Percentiles rank a stretch among this genome's conserved stretches.
These are phyloP conservation scores for Xenosphaeropsis pyriputrescens DNA, from an alignment of 2,329 filamentous ascomycete species.

Conservation along the genomic window DNA sequence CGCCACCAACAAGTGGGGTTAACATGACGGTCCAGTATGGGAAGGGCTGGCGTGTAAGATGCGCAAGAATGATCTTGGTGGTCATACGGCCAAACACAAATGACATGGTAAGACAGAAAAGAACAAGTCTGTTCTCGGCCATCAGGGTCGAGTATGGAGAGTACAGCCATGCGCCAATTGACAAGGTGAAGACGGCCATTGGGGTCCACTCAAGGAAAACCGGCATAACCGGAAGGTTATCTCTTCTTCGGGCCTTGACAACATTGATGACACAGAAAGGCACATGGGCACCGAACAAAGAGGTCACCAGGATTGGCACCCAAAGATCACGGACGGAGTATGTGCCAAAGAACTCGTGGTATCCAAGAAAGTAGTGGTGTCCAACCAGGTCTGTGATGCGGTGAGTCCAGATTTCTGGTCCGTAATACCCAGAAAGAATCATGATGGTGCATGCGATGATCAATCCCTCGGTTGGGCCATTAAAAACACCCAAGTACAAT, in stretches of 20 bases:
- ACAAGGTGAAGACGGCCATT: slow-evolving; percentile 66
- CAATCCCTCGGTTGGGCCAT: slow-evolving; percentile 90
- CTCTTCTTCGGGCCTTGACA: slow-evolving; percentile 54
- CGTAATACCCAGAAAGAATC: slow-evolving; percentile 75
- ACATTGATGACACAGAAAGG: slow-evolving; percentile 88
- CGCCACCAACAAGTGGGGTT: slow-evolving; percentile 72
- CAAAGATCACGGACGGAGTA: slow-evolving; percentile 78
- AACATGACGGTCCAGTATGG: slow-evolving; percentile 94
- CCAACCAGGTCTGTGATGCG: slow-evolving; percentile 59
- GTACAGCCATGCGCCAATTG: slow-evolving; percentile 73
- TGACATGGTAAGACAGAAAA: slow-evolving; percentile 89
- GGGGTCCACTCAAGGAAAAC: slow-evolving; percentile 91
- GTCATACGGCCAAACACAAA: slow-evolving; percentile 97
- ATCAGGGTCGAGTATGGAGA: slow-evolving; percentile 77
- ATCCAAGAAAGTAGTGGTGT: slow-evolving; percentile 31
- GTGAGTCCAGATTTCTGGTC: slow-evolving; percentile 73
- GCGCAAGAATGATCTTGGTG: slow-evolving; percentile 96
- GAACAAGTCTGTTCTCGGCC: slow-evolving; percentile 70
- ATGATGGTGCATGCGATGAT: slow-evolving; percentile 80
- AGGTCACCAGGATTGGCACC: slow-evolving; percentile 55
- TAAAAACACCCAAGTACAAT: slow-evolving; percentile 89
- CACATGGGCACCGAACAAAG: slow-evolving; percentile 59
- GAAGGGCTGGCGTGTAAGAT: slow-evolving; percentile 85
- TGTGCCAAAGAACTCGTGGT: slow-evolving; percentile 47
- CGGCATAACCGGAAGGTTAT: slow-evolving; percentile 61